Conservation (phyloP, 768 basidiomycete species). For the Symmetrospora coprosmae region DNA sequence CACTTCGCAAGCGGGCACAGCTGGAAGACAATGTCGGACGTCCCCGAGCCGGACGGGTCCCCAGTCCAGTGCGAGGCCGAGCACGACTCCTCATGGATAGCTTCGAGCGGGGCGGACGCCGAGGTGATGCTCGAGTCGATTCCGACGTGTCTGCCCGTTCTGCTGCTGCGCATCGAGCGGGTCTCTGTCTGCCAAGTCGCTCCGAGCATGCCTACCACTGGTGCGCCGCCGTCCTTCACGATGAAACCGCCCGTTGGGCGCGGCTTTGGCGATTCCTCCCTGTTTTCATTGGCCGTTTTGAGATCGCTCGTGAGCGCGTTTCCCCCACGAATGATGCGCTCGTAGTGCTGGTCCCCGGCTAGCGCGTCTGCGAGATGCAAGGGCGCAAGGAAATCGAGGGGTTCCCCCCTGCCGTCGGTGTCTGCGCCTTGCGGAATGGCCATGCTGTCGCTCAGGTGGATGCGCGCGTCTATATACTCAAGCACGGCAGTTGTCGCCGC, state of each 20-base stretch:
- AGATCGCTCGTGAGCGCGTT: not conserved
- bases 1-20: constrained; percentile 2
- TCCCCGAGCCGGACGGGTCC: constrained; percentile 11
- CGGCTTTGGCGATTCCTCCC: constrained; percentile 4
- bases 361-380: constrained; percentile 12
- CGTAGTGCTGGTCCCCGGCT: constrained; percentile 8
- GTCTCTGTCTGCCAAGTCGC: not conserved
- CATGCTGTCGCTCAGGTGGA: constrained; percentile 7
- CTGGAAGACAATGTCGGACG: constrained; percentile 1
- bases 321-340: constrained; percentile 10
- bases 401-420: no score
- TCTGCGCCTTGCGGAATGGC: no score
- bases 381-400: not conserved
- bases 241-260: constrained; percentile 14
- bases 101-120: not conserved
- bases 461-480: constrained; percentile 13
- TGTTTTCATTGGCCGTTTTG: constrained; percentile 8
- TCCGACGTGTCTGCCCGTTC: not conserved
- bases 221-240: constrained; percentile 3
- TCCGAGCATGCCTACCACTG: constrained; percentile 8
- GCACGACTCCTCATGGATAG: not conserved
- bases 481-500: not conserved
- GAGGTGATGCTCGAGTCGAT: not conserved
- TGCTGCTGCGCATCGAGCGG: not conserved
- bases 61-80: constrained; percentile 3